Percentiles rank a stretch among this genome's conserved stretches.
These are phyloP conservation scores for Colletotrichum sp. DNA, from an alignment of 2,329 filamentous ascomycete genomes.

Conservation along the genomic window DNA sequence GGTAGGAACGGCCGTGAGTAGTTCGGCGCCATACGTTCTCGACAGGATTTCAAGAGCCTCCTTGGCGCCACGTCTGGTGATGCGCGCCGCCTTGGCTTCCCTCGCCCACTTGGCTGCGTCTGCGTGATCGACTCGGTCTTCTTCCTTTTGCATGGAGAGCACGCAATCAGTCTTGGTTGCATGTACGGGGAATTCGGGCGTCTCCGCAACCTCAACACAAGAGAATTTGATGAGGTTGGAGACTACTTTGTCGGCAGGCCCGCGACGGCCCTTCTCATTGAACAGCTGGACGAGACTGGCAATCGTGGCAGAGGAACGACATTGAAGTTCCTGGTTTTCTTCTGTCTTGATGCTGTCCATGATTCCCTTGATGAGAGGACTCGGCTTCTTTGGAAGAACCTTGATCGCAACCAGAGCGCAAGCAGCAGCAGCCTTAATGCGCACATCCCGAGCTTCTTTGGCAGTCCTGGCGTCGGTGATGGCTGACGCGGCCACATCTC, in stretches of 20 bases:
- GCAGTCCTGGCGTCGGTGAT: slow-evolving; percentile 81
- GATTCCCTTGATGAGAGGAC: slow-evolving; percentile 89
- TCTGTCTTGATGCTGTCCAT: slow-evolving; percentile 99
- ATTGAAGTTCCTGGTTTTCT: slow-evolving; percentile 87
- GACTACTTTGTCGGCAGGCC: slow-evolving; percentile 93
- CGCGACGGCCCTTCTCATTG: slow-evolving; percentile 77
- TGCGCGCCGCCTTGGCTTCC: slow-evolving; percentile 86
- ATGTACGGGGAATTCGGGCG: slow-evolving; percentile 90
- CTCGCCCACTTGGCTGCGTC: slow-evolving; percentile 89
- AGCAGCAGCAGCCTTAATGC: slow-evolving; percentile 85
- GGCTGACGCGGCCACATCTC: slow-evolving; percentile 69
- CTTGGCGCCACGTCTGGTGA: slow-evolving; percentile 91
- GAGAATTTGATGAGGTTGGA: slow-evolving; percentile 96
- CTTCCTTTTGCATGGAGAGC: slow-evolving; percentile 94
- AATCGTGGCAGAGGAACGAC: slow-evolving; percentile 84
- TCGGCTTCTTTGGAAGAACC: slow-evolving; percentile 90
- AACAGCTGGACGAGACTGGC: slow-evolving; percentile 87
- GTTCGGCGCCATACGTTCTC: slow-evolving; percentile 74
- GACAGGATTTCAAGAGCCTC: slow-evolving; percentile 91
- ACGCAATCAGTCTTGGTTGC: slow-evolving; percentile 80
- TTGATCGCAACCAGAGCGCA: slow-evolving; percentile 89
- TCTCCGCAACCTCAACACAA: slow-evolving; percentile 96
- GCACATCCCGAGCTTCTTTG: slow-evolving; percentile 83
- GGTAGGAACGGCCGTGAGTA: slow-evolving; percentile 86
- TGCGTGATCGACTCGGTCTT: slow-evolving; percentile 90